phyloP scores from a whole-genome alignment of 1,284 basidiomycete species.

The Naganishia liquefaciens region DNA sequence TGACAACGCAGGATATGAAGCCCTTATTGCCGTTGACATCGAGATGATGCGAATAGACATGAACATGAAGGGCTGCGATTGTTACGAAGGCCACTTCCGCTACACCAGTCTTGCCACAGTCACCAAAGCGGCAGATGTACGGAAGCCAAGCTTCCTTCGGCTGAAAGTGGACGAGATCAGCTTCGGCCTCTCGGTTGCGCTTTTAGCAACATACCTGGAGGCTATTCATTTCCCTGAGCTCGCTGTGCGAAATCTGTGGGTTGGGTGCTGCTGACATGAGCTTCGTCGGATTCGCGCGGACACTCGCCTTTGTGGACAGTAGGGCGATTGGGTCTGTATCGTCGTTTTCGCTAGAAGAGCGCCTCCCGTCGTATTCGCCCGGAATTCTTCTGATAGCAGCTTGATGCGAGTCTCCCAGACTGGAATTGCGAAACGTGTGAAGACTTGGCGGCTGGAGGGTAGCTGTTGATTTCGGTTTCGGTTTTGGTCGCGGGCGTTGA shows the following conservation, averaged over 20 bases:
- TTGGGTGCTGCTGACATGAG: not conserved
- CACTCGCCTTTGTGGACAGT: not conserved
- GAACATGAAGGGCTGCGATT: not conserved
- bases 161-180: not conserved
- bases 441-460: too few relatives aligned
- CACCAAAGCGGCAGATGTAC: slow-evolving; percentile 16
- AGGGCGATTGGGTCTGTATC: slow-evolving; percentile 23
- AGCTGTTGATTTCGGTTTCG: not conserved
- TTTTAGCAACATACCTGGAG: too few relatives aligned
- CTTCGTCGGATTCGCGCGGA: not conserved
- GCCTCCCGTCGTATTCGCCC: not conserved
- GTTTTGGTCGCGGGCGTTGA: slow-evolving; percentile 20
- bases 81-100: slow-evolving; percentile 3
- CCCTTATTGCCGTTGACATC: slow-evolving; percentile 10
- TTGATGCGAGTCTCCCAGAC: not conserved
- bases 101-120: not conserved
- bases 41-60: not conserved
- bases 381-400: not conserved
- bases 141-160: slow-evolving; percentile 18
- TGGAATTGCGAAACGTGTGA: not conserved
- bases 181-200: too few relatives aligned
- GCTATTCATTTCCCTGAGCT: too few relatives aligned
- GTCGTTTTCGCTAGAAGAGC: slow-evolving; percentile 1
- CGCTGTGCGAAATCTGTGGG: not conserved
- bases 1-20: slow-evolving; percentile 14